These are phyloP conservation scores for Thalassiosira profunda DNA, from an alignment of 108 stramenopile species.

Conservation along the genomic window DNA sequence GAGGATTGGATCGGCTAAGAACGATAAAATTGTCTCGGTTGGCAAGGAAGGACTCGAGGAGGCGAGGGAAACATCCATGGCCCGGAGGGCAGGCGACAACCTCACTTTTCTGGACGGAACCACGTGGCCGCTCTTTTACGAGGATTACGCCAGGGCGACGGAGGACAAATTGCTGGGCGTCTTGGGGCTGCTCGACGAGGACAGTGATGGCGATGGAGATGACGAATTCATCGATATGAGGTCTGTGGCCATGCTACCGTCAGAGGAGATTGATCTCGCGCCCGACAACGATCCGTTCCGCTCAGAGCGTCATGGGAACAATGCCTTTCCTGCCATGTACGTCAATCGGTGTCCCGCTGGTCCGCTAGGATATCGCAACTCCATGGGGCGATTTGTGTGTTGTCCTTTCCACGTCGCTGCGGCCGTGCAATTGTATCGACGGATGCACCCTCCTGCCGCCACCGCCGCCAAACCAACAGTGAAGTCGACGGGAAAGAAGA, in stretches of 20 bases:
- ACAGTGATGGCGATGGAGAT: constrained; percentile 1
- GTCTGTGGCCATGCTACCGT: constrained; percentile 19
- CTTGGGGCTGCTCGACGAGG: constrained; percentile 2
- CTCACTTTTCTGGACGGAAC: constrained; percentile 68
- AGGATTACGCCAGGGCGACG: constrained; percentile 78
- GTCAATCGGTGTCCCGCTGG: constrained; percentile 42
- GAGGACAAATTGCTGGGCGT: constrained; percentile 62
- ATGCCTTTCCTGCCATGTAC: constrained; percentile 6
- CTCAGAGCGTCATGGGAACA: not conserved
- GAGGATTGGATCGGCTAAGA: not conserved
- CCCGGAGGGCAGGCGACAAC: constrained; percentile 77
- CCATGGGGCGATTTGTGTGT: constrained; percentile 30
- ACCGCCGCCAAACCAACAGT: not conserved
- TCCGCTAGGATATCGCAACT: constrained; percentile 31
- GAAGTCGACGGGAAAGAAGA: constrained; percentile 3
- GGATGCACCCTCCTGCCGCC: not conserved
- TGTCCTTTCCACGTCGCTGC: constrained; percentile 45
- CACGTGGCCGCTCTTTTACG: constrained; percentile 87
- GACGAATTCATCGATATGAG: constrained; percentile 19
- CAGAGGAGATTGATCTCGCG: constrained; percentile 22
- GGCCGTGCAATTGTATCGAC: constrained; percentile 12
- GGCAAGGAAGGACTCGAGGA: too few relatives aligned
- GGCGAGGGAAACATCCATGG: constrained; percentile 16
- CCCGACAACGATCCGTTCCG: constrained; percentile 9
- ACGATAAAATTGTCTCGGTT: not conserved